Percentiles rank a stretch among this genome's conserved stretches.
Evolutionary conservation across 169 alveolate genomes (phyloP).

Genomic region (Prorocentrum cordatum): DNA sequence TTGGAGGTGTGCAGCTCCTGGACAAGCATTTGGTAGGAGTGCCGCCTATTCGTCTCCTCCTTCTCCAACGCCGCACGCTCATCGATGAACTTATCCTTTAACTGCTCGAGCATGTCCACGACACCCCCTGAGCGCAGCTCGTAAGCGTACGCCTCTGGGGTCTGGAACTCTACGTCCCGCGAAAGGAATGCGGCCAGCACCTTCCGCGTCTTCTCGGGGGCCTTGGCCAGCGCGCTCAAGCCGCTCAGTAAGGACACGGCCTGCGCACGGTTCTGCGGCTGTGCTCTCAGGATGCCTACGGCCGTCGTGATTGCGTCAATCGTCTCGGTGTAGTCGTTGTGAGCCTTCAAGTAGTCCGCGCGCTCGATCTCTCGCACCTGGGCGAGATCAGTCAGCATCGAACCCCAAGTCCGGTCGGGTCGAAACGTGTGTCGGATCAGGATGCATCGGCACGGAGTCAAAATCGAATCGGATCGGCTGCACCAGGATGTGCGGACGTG

Average conservation of each 20-base stretch:
- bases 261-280: neutral
- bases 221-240: neutral
- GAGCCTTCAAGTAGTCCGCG: neutral
- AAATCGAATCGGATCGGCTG: too few relatives aligned
- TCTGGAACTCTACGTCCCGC: neutral
- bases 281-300: neutral
- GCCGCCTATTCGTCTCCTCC: neutral
- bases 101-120: constrained; percentile 9
- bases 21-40: neutral
- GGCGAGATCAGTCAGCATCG: neutral
- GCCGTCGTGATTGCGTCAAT: neutral
- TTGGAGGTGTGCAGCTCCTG: neutral
- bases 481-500: too few relatives aligned
- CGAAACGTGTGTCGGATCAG: too few relatives aligned
- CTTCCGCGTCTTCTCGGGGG: neutral
- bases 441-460: too few relatives aligned
- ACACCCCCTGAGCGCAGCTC: neutral
- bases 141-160: neutral
- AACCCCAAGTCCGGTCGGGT: too few relatives aligned
- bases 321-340: neutral
- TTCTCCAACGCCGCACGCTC: neutral
- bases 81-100: neutral
- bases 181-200: neutral
- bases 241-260: neutral
- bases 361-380: neutral